Conservation (phyloP, 371 early-diverging fungal species). For the Mucor racemosus region DNA sequence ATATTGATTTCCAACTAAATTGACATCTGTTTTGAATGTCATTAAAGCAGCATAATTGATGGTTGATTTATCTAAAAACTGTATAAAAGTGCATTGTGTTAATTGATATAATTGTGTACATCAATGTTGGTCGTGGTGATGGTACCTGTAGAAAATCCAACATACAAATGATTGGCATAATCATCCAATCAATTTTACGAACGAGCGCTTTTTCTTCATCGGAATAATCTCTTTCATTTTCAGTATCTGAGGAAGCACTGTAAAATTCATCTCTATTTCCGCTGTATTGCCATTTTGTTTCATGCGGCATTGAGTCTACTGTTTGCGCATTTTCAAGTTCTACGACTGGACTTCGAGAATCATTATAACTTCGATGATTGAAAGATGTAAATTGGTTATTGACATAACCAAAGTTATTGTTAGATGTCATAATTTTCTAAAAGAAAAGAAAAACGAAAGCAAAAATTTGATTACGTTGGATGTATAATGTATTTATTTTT, state of each 20-base stretch:
- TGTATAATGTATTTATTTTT: background rate
- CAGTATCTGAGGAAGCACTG: conserved; percentile 5
- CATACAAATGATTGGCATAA: conserved; percentile 46
- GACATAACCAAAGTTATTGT: conserved; percentile 8
- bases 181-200: conserved; percentile 39
- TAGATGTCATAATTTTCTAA: background rate
- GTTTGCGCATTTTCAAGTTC: conserved; percentile 5
- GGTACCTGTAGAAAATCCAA: conserved; percentile 46
- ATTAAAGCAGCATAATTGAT: conserved; percentile 44
- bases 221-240: conserved; percentile 29
- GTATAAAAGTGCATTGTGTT: background rate
- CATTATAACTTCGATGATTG: conserved; percentile 9
- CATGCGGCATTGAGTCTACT: background rate
- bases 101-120: background rate
- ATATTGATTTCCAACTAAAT: conserved; percentile 33
- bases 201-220: conserved; percentile 42
- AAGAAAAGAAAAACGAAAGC: background rate
- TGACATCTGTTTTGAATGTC: conserved; percentile 34
- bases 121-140: too few species aligned
- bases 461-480: background rate
- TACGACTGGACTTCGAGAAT: background rate
- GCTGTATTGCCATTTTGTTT: conserved; percentile 26
- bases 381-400: conserved; percentile 18
- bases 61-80: conserved; percentile 52
- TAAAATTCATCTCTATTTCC: conserved; percentile 31